Evolutionary conservation across 257 asterid genomes (phyloP), one percentile per base, ranked within the genome.

Genomic region (Jacaranda mimosifolia): DNA sequence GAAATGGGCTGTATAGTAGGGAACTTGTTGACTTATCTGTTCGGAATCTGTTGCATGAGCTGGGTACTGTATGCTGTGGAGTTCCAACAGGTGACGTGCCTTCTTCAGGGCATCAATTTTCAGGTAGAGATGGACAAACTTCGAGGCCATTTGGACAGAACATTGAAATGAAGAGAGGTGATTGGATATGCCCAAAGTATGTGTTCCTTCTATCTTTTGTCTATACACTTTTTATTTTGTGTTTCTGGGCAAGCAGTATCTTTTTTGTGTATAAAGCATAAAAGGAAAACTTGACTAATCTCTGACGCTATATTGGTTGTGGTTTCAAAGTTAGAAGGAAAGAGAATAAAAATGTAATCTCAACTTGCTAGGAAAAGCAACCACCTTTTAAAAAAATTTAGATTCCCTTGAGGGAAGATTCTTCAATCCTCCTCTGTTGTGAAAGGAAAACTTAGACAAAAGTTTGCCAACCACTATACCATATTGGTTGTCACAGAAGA

Each of bases 161-260:
- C 83, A 76, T 88, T 80, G 92, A 85, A 81, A 93, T 93, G 97
- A 95, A 95, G 88, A 87, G 92, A 85, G 99, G 99, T 35, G 98
- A 95, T 86, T 95, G 99, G 99, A 88, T 89, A 69, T 95, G 99
- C 85, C 75, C 78, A 46, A 95, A 90, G 99, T 95, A 88, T 79
- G 92, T 83, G n/a, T 80, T 51, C 68, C 58, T 14, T 62, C 32
- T 72, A 19, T 40, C 15, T 43, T 46, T 75, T 32, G 69, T 51
- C 17, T 3, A 18, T 15, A 42, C 18, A n/a, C 17, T 19, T 56
- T 48, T 57, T 32, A 26, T 12, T 72, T 59, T 68, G 26, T 83
- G 74, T 43, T 63, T 68, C 35, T 45, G 19, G 43, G 45, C 4
- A 21, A 59, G 73, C 53, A 21, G 55, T n/a, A 18, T 15, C n/a